These are phyloP conservation scores for Pseudomonodictys pantanalensis DNA, from an alignment of 495 filamentous ascomycete species.

Conservation along the genomic window DNA sequence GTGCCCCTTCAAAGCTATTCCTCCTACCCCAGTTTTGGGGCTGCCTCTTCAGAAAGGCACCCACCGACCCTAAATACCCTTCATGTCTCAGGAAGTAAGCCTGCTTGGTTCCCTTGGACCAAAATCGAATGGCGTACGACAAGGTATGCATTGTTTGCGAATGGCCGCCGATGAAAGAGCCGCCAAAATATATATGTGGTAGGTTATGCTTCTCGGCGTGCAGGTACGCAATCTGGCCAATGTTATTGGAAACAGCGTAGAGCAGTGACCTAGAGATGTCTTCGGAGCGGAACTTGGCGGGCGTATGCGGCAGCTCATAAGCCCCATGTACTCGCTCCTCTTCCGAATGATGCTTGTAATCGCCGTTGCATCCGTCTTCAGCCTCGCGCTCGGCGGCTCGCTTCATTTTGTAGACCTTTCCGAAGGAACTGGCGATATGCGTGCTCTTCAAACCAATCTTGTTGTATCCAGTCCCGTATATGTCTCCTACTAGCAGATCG, in stretches of 20 bases:
- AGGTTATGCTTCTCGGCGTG: conserved; percentile 89
- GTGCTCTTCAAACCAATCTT: conserved; percentile 93
- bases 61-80: conserved; percentile 93
- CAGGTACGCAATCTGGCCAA: conserved; percentile 94
- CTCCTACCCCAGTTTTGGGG: conserved; percentile 88
- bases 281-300: conserved; percentile 52
- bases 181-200: conserved; percentile 94
- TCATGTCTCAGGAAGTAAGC: conserved; percentile 96
- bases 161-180: conserved; percentile 94
- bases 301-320: conserved; percentile 63
- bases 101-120: conserved; percentile 90
- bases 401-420: conserved; percentile 91
- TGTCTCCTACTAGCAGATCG: conserved; percentile 97
- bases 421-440: conserved; percentile 92
- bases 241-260: conserved; percentile 73
- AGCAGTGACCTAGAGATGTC: conserved; percentile 24
- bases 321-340: conserved; percentile 36
- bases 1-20: conserved; percentile 36
- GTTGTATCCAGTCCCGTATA: conserved; percentile 91
- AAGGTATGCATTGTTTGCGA: conserved; percentile 96
- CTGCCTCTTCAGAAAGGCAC: conserved; percentile 88
- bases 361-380: conserved; percentile 69
- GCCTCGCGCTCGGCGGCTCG: conserved; percentile 68
- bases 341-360: conserved; percentile 33
- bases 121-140: conserved; percentile 93